Conservation (phyloP, 2,329 filamentous ascomycete genomes). For the Talaromyces rugulosus region DNA sequence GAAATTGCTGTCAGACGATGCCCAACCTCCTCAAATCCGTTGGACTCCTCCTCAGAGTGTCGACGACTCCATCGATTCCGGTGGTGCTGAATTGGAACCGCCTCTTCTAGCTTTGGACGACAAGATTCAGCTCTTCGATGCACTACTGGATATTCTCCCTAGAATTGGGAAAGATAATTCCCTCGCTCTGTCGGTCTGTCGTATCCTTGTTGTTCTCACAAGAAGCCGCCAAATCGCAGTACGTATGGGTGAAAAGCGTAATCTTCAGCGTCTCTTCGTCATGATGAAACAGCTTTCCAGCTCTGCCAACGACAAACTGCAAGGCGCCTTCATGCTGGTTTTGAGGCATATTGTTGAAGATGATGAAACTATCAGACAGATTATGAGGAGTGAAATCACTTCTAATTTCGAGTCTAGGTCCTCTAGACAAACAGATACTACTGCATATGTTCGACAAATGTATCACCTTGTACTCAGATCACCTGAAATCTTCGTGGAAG, state of each 20-base stretch:
- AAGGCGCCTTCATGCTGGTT: conserved; percentile 74
- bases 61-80: conserved; percentile 44
- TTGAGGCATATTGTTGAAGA: conserved; percentile 93
- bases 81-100: conserved; percentile 56
- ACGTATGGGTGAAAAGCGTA: conserved; percentile 77
- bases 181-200: conserved; percentile 75
- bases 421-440: conserved; percentile 62
- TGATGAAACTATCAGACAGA: conserved; percentile 80
- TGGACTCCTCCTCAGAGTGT: conserved; percentile 58
- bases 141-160: conserved; percentile 77
- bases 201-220: conserved; percentile 83
- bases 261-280: conserved; percentile 83
- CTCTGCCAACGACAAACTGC: conserved; percentile 69
- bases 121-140: conserved; percentile 67
- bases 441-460: conserved; percentile 69
- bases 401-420: conserved; percentile 63
- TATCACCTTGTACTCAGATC: conserved; percentile 75
- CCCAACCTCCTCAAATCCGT: conserved; percentile 68
- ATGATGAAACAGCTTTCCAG: conserved; percentile 92
- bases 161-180: conserved; percentile 82
- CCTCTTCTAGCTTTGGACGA: conserved; percentile 61
- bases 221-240: conserved; percentile 71
- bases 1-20: conserved; percentile 82
- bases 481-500: conserved; percentile 80
- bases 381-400: conserved; percentile 87